These are phyloP conservation scores for Debaryomyces singareniensis DNA, from an alignment of 1,139 yeast genomes.

Conservation along the genomic window DNA sequence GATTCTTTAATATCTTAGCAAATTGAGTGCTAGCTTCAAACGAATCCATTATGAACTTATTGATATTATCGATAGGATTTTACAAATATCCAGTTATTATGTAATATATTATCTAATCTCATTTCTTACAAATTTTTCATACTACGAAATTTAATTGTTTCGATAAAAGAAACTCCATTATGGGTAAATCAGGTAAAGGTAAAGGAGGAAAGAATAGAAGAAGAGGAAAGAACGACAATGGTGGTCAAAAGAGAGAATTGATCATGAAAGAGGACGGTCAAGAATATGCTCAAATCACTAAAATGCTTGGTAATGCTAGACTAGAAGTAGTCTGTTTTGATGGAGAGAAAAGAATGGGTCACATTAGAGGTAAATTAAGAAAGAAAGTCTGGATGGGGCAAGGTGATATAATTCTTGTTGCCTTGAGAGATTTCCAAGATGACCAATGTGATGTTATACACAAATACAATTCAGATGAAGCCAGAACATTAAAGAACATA, in stretches of 20 bases:
- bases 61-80: too few relatives aligned
- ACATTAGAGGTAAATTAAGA: constrained; percentile 97
- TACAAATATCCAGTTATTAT: too few relatives aligned
- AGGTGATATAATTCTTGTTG: constrained; percentile 94
- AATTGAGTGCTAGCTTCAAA: constrained; percentile 73
- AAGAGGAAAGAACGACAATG: constrained; percentile 97
- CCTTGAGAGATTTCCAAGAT: constrained; percentile 97
- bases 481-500: constrained; percentile 89
- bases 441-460: constrained; percentile 97
- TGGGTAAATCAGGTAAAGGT: constrained; percentile 51
- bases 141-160: neutral
- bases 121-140: constrained; percentile 1
- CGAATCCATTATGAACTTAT: constrained; percentile 77
- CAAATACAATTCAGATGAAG: constrained; percentile 96
- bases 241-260: constrained; percentile 90
- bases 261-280: constrained; percentile 92
- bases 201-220: constrained; percentile 85
- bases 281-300: constrained; percentile 96
- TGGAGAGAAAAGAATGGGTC: constrained; percentile 90
- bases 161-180: constrained; percentile 11
- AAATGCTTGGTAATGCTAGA: constrained; percentile 98
- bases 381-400: constrained; percentile 99
- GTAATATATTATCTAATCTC: too few relatives aligned
- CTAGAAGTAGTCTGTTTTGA: constrained; percentile 94
- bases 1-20: constrained; percentile 48